These are phyloP conservation scores for Dioscorea cayenensis DNA, from an alignment of 116 monocot species.

Conservation along the genomic window DNA sequence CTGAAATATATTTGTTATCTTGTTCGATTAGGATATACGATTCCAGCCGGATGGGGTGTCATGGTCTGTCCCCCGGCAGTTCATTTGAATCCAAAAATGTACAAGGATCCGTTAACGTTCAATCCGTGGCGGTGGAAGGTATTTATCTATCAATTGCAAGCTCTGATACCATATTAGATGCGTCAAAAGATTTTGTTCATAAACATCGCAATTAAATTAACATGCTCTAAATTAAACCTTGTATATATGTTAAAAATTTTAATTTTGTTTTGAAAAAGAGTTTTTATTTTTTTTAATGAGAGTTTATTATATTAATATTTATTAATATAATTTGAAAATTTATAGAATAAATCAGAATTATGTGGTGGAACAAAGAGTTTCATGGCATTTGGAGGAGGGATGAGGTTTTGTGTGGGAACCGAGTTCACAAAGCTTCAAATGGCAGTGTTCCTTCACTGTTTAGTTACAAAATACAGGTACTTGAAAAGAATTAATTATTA, in stretches of 20 bases:
- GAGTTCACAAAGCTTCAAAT: slow-evolving; percentile 54
- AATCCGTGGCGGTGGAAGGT: slow-evolving; percentile 67
- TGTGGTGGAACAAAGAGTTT: slow-evolving; percentile 38
- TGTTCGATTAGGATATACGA: slow-evolving; percentile 32
- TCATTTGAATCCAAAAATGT: slow-evolving; percentile 52
- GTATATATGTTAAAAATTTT: no score
- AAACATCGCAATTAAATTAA: no score
- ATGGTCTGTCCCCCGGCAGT: slow-evolving; percentile 61
- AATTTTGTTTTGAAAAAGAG: not conserved
- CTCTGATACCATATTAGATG: no score
- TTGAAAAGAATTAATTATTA: not conserved
- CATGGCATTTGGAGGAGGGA: slow-evolving; percentile 58
- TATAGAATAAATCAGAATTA: slow-evolving; percentile 24
- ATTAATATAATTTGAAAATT: not conserved
- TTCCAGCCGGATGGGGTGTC: slow-evolving; percentile 60
- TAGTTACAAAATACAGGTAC: slow-evolving; percentile 50
- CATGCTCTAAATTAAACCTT: no score
- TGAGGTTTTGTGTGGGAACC: slow-evolving; percentile 48
- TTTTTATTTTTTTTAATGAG: not conserved
- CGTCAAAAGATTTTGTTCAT: no score
- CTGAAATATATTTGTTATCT: not conserved
- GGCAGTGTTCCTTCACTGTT: slow-evolving; percentile 48
- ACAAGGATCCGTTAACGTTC: slow-evolving; percentile 51
- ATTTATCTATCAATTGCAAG: no score
- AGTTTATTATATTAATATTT: not conserved